phyloP scores from a whole-genome alignment of 1,139 yeast species.

The Yamadazyma dushanensis region DNA sequence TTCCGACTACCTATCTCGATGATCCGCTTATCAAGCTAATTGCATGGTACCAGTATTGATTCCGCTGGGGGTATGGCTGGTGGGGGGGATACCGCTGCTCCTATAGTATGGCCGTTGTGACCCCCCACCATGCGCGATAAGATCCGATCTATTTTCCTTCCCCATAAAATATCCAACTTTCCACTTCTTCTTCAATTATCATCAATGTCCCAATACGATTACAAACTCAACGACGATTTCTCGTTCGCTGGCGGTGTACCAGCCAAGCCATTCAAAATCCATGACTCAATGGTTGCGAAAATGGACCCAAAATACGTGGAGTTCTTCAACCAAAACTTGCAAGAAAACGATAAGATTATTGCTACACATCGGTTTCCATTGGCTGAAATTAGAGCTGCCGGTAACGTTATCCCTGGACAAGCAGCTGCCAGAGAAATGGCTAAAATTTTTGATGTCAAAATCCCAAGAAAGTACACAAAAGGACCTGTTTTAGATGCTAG shows the following conservation, averaged over 20 bases:
- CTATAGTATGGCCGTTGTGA: no score
- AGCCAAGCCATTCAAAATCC: slow-evolving; percentile 24
- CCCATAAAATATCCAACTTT: background rate
- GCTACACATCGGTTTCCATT: slow-evolving; percentile 45
- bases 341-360: slow-evolving; percentile 30
- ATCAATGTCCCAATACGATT: slow-evolving; percentile 11
- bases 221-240: slow-evolving; percentile 18
- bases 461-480: slow-evolving; percentile 34
- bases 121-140: no score
- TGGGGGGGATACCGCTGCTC: background rate
- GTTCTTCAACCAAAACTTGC: slow-evolving; percentile 31
- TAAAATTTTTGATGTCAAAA: slow-evolving; percentile 30
- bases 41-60: no score
- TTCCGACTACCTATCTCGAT: no score
- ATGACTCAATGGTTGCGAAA: slow-evolving; percentile 20
- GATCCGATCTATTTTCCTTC: background rate
- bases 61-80: background rate
- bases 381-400: slow-evolving; percentile 36
- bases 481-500: slow-evolving; percentile 35
- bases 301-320: slow-evolving; percentile 35
- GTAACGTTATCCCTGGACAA: slow-evolving; percentile 49
- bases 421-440: slow-evolving; percentile 28
- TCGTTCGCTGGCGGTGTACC: slow-evolving; percentile 24
- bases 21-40: no score
- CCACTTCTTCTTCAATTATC: background rate